Evolutionary conservation across 192 early-diverging fungal genomes (phyloP), one percentile per base, ranked within the genome.

Genomic region (Entrophospora sp.): DNA sequence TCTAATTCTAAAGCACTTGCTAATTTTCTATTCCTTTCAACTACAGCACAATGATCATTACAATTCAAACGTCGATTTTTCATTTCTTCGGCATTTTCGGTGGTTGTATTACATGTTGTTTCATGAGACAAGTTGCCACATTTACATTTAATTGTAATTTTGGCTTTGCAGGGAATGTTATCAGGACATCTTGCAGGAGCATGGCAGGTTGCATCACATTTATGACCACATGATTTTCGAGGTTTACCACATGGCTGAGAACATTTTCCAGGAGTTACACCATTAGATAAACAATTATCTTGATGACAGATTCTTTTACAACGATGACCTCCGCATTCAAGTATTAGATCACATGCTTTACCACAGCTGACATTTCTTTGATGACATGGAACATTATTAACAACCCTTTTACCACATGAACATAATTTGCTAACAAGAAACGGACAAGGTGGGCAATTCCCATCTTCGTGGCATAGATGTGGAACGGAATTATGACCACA

Each of bases 391-490:
- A 94, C 76, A 64, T 89, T 93, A 25, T 82, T 85, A 73, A 95
- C 73, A 31, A 76, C 77, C 16, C 79, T 77, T 62, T 85, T 89
- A 36, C 92, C 90, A 69, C 95, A 97, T 77, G 85, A 79, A 63
- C 90, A 91, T 61, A 53, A 65, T 35, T 86, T 78, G 7, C 80
- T 71, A 0, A 91, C 89, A 38, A 98, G 85, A 40, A 89, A 79
- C 14, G 92, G 77, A 74, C 96, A 98, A 22, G 94, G 94, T 9
- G 96, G 92, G 38, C 96, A 98, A 2, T 85, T 86, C n/a, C 73
- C 73, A 62, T 91, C 92, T 1, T 84, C 77, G 71, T 98, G 96
- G 74, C 96, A 98, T 48, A 84, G 76, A 64, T 98, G 96, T 34
- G 71, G 66, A 10, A 82, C 80, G 58, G 80, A 79, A 7, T 79